These are phyloP conservation scores for Myrmaecium sp. DNA, from an alignment of 2,329 filamentous ascomycete species.

Conservation along the genomic window DNA sequence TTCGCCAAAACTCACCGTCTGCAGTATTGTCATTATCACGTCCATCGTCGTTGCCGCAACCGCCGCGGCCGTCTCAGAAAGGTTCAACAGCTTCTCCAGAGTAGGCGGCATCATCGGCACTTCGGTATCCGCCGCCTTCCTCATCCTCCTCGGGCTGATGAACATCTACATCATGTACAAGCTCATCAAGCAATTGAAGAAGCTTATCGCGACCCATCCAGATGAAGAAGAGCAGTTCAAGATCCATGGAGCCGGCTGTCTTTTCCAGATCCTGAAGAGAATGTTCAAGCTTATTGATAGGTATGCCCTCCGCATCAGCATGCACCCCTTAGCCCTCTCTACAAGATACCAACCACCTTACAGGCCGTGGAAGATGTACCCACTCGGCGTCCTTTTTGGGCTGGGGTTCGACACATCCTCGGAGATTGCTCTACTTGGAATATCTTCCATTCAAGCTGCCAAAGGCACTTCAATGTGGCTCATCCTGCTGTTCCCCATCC, in stretches of 20 bases:
- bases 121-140: conserved; percentile 64
- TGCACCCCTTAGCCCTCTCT: not conserved
- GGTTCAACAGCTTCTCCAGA: conserved; percentile 63
- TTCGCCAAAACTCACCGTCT: not conserved
- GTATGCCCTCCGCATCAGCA: conserved; percentile 9
- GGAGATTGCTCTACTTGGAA: conserved; percentile 81
- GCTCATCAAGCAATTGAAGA: conserved; percentile 50
- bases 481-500: conserved; percentile 74
- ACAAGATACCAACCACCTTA: not conserved
- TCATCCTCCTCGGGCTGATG: conserved; percentile 65
- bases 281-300: conserved; percentile 57
- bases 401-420: conserved; percentile 91
- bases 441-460: conserved; percentile 72
- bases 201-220: conserved; percentile 34
- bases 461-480: conserved; percentile 84
- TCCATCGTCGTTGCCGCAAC: conserved; percentile 87
- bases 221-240: conserved; percentile 38
- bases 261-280: conserved; percentile 53
- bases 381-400: conserved; percentile 68
- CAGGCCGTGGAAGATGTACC: conserved; percentile 90
- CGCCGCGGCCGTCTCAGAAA: conserved; percentile 61
- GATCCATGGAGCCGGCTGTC: conserved; percentile 59
- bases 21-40: conserved; percentile 65
- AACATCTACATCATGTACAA: conserved; percentile 77
- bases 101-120: conserved; percentile 84